A percentile compares a stretch with the other conserved stretches of the same genome.
Evolutionary conservation across 768 basidiomycete species (phyloP).

Genomic region (Trametes maxima): DNA sequence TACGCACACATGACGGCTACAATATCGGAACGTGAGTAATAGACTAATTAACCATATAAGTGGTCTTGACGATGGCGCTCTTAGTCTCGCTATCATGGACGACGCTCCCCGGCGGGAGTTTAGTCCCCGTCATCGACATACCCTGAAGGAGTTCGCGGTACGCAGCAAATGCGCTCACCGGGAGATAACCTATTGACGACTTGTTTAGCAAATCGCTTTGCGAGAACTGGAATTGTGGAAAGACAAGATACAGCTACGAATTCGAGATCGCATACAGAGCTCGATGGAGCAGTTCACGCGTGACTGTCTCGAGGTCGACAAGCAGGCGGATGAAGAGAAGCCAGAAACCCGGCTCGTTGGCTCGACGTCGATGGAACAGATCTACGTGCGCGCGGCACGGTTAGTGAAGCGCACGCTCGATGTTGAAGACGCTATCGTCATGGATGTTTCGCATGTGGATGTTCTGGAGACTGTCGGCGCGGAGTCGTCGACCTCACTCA

Average conservation of each 20-base stretch:
- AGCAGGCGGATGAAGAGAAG: slow-evolving; percentile 47
- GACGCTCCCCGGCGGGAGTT: slow-evolving; percentile 84
- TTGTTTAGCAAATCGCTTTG: slow-evolving; percentile 74
- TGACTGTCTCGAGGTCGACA: slow-evolving; percentile 91
- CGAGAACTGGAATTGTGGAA: slow-evolving; percentile 95
- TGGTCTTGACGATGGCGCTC: neutral
- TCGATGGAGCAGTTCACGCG: slow-evolving; percentile 98
- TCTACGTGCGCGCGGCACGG: slow-evolving; percentile 89
- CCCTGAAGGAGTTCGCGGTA: slow-evolving; percentile 90
- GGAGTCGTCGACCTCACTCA: slow-evolving; percentile 67
- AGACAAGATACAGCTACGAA: slow-evolving; percentile 93
- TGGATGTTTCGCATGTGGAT: slow-evolving; percentile 92
- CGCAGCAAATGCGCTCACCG: slow-evolving; percentile 13
- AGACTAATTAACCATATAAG: neutral
- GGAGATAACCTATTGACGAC: neutral
- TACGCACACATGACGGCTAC: slow-evolving; percentile 86
- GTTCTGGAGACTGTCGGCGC: slow-evolving; percentile 68
- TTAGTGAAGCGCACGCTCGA: slow-evolving; percentile 89
- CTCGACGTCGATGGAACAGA: slow-evolving; percentile 72
- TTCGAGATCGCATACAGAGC: slow-evolving; percentile 88
- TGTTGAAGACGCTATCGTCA: slow-evolving; percentile 88
- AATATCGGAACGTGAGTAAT: slow-evolving; percentile 78
- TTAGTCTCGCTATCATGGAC: slow-evolving; percentile 80
- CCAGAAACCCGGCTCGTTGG: slow-evolving; percentile 30
- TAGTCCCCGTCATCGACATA: slow-evolving; percentile 85